Conservation (phyloP, 345 rosid genomes). For the Bruguiera gymnorhiza region DNA sequence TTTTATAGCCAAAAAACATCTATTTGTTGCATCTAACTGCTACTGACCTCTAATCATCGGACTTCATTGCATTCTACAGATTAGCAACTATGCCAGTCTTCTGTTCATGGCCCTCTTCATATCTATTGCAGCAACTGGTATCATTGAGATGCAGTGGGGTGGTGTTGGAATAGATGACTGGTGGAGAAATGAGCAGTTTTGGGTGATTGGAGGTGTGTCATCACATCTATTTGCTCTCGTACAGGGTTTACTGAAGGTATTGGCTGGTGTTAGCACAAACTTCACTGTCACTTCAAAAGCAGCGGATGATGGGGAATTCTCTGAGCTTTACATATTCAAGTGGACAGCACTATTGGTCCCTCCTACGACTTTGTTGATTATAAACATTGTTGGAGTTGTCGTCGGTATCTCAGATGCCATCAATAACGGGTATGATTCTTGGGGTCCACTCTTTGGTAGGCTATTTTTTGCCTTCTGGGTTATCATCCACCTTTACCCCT, state of each 20-base stretch:
- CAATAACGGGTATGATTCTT: conserved; percentile 94
- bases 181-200: conserved; percentile 99
- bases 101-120: conserved; percentile 86
- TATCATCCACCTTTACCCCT: conserved; percentile 86
- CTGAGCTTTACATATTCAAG: conserved; percentile 94
- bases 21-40: background rate
- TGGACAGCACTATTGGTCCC: conserved; percentile 93
- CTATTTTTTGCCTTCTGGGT: conserved; percentile 95
- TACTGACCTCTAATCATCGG: background rate
- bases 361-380: conserved; percentile 80
- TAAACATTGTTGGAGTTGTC: conserved; percentile 77
- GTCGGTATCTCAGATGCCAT: conserved; percentile 96
- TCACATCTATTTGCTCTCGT: conserved; percentile 90
- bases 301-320: conserved; percentile 90
- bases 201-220: conserved; percentile 98
- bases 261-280: conserved; percentile 89
- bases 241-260: conserved; percentile 93
- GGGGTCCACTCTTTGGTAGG: conserved; percentile 97
- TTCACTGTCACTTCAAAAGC: conserved; percentile 94
- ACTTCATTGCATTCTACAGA: conserved; percentile 47
- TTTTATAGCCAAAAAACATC: background rate
- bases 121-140: conserved; percentile 89
- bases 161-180: conserved; percentile 91
- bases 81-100: conserved; percentile 88
- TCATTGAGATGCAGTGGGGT: conserved; percentile 99